These are phyloP conservation scores for Aristolochia californica DNA, from an alignment of 164 flowering plant species.

Conservation along the genomic window DNA sequence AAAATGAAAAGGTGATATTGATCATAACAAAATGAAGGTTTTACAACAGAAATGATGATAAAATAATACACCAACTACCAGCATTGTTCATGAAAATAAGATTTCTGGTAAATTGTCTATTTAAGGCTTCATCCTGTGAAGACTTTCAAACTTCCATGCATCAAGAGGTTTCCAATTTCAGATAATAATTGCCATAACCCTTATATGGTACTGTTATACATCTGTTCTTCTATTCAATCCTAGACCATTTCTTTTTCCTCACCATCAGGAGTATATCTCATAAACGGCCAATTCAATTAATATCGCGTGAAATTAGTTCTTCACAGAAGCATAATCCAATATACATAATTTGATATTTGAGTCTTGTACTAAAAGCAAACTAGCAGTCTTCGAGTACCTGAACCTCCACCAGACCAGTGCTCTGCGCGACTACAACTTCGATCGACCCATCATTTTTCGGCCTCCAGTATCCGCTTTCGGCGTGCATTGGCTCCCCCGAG, in stretches of 20 bases:
- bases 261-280: background rate
- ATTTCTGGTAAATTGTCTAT: background rate
- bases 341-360: background rate
- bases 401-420: slow-evolving; percentile 75
- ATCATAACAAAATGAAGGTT: background rate
- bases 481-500: slow-evolving; percentile 69
- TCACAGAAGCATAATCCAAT: background rate
- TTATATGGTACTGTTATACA: background rate
- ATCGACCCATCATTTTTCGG: slow-evolving; percentile 60
- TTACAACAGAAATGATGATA: background rate
- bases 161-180: background rate
- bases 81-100: background rate
- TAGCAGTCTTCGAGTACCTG: slow-evolving; percentile 28
- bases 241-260: background rate
- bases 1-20: background rate
- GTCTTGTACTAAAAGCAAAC: background rate
- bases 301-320: background rate
- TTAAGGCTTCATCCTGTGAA: background rate
- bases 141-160: background rate
- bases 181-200: background rate
- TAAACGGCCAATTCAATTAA: background rate
- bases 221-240: background rate
- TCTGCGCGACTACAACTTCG: slow-evolving; percentile 69
- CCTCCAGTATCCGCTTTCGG: slow-evolving; percentile 75
- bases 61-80: background rate